phyloP scores from a whole-genome alignment of 1,139 yeast species.

The Pichia inconspicua region DNA sequence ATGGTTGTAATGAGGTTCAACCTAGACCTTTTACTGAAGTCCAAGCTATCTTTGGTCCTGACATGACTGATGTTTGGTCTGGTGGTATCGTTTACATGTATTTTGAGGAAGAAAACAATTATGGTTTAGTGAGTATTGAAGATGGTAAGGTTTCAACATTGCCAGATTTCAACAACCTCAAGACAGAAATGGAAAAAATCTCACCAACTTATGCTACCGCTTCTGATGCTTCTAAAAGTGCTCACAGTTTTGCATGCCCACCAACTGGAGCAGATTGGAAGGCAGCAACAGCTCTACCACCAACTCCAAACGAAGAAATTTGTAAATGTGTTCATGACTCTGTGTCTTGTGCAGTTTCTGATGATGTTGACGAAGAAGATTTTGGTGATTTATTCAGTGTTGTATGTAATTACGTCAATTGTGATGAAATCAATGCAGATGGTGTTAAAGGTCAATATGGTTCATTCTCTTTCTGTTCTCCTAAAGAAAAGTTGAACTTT shows the following conservation, averaged over 20 bases:
- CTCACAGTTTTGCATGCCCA: slow-evolving; percentile 46
- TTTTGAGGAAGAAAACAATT: slow-evolving; percentile 64
- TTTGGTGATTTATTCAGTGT: slow-evolving; percentile 49
- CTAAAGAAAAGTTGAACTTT: slow-evolving; percentile 55
- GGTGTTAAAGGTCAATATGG: slow-evolving; percentile 60
- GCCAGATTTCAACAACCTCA: slow-evolving; percentile 51
- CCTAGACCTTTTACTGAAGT: slow-evolving; percentile 71
- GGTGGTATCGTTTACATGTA: slow-evolving; percentile 87
- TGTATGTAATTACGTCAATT: slow-evolving; percentile 46
- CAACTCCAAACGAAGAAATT: slow-evolving; percentile 57
- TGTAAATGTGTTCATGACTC: slow-evolving; percentile 55
- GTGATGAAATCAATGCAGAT: slow-evolving; percentile 50
- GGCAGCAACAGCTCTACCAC: slow-evolving; percentile 62
- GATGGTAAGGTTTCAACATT: slow-evolving; percentile 46
- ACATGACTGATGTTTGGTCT: slow-evolving; percentile 77
- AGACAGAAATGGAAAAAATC: slow-evolving; percentile 44
- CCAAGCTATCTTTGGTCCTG: slow-evolving; percentile 47
- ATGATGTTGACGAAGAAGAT: slow-evolving; percentile 40
- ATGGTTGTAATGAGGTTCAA: slow-evolving; percentile 60
- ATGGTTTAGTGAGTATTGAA: slow-evolving; percentile 53
- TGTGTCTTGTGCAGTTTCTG: slow-evolving; percentile 46
- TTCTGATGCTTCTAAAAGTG: slow-evolving; percentile 38
- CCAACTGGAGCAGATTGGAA: slow-evolving; percentile 43
- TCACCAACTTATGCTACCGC: slow-evolving; percentile 49
- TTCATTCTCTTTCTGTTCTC: slow-evolving; percentile 55